A percentile compares a stretch with the other conserved stretches of the same genome.
These are phyloP conservation scores for Cephalotrichum gorgonifer DNA, from an alignment of 2,329 filamentous ascomycete species.

Conservation along the genomic window DNA sequence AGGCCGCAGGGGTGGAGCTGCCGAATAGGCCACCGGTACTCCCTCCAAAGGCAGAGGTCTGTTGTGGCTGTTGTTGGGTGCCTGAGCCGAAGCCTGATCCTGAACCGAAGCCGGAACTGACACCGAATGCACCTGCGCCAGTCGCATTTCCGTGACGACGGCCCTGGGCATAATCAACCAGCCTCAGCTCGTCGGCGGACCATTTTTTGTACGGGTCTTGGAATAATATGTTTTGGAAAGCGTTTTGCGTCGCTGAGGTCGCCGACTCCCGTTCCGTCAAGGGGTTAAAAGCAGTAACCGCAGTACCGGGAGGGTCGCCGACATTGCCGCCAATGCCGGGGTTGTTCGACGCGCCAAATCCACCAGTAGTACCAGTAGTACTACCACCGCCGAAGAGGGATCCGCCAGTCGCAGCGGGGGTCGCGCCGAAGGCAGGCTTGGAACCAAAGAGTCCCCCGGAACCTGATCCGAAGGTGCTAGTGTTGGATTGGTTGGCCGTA, in stretches of 20 bases:
- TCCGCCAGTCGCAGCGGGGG: slow-evolving; percentile 25
- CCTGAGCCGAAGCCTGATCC: slow-evolving; percentile 39
- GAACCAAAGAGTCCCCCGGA: slow-evolving; percentile 43
- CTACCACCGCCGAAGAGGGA: slow-evolving; percentile 36
- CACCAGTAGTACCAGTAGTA: slow-evolving; percentile 23
- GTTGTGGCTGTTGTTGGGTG: slow-evolving; percentile 13
- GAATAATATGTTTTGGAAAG: slow-evolving; percentile 72
- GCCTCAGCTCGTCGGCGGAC: slow-evolving; percentile 73
- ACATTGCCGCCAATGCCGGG: slow-evolving; percentile 39
- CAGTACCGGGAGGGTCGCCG: slow-evolving; percentile 59
- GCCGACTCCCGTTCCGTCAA: slow-evolving; percentile 67
- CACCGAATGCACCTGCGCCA: slow-evolving; percentile 77
- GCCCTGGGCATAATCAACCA: slow-evolving; percentile 83
- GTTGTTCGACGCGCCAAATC: slow-evolving; percentile 32
- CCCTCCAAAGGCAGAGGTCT: slow-evolving; percentile 22
- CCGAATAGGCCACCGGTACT: slow-evolving; percentile 33
- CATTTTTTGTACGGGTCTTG: slow-evolving; percentile 77
- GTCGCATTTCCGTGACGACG: slow-evolving; percentile 74
- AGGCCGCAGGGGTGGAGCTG: slow-evolving; percentile 16
- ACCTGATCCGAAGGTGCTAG: slow-evolving; percentile 28
- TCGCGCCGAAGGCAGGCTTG: slow-evolving; percentile 36
- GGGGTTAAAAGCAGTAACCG: slow-evolving; percentile 56
- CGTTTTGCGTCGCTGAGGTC: slow-evolving; percentile 41
- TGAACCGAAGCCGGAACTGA: slow-evolving; percentile 35
- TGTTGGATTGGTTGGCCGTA: slow-evolving; percentile 15